Conservation (phyloP, 805 yeast genomes). For the Teunomyces pallodes region DNA sequence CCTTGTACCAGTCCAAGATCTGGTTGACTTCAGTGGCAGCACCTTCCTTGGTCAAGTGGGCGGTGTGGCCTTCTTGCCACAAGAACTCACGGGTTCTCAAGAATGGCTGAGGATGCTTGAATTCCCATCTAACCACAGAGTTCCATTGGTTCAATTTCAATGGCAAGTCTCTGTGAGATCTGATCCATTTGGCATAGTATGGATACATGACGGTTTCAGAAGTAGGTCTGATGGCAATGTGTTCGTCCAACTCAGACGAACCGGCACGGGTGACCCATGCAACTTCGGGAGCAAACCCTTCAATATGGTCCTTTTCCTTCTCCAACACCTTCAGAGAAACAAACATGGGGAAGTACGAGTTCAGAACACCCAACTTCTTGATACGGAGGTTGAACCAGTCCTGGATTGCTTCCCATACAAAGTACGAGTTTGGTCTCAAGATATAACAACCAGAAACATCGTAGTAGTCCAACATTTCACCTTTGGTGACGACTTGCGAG, state of each 20-base stretch:
- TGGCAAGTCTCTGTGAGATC: constrained; percentile 97
- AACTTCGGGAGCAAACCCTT: constrained; percentile 99
- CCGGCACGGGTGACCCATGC: constrained; percentile 99
- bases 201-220: constrained; percentile 99
- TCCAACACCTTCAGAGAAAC: constrained; percentile 90
- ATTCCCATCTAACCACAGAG: constrained; percentile 99
- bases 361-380: constrained; percentile 86
- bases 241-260: constrained; percentile 89
- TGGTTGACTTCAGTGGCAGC: constrained; percentile 82
- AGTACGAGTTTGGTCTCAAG: constrained; percentile 91
- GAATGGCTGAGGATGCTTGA: constrained; percentile 99
- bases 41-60: constrained; percentile 79
- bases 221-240: constrained; percentile 98
- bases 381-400: constrained; percentile 77
- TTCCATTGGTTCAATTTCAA: constrained; percentile 98
- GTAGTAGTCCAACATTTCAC: constrained; percentile 97
- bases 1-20: constrained; percentile 82
- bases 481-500: constrained; percentile 91
- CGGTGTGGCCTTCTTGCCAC: constrained; percentile 99
- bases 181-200: constrained; percentile 97
- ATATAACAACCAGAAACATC: constrained; percentile 99
- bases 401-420: constrained; percentile 94
- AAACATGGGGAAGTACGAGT: constrained; percentile 98
- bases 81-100: constrained; percentile 97
- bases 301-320: constrained; percentile 97